Conservation (phyloP, 352 stramenopile genomes). For the Sclerospora graminicola region DNA sequence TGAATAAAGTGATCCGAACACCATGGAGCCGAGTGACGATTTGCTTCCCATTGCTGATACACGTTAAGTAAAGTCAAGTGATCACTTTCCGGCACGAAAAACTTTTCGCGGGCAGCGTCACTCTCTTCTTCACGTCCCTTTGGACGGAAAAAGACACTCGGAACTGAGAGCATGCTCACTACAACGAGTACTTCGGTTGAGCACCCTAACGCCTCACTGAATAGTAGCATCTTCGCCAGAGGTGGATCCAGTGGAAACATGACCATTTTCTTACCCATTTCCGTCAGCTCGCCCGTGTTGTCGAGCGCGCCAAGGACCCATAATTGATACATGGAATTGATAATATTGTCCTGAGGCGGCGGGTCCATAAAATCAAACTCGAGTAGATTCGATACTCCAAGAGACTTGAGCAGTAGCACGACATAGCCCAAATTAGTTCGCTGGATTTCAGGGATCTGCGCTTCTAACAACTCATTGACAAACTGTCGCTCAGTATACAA, state of each 20-base stretch:
- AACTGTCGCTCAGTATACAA: constrained; percentile 97
- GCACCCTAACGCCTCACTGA: constrained; percentile 90
- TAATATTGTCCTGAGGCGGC: constrained; percentile 94
- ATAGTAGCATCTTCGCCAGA: constrained; percentile 93
- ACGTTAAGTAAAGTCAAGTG: constrained; percentile 97
- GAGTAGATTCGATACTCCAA: constrained; percentile 92
- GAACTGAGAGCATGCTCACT: constrained; percentile 96
- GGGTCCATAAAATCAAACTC: constrained; percentile 99
- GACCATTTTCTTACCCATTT: constrained; percentile 95
- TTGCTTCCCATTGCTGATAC: constrained; percentile 90
- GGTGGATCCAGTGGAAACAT: constrained; percentile 97
- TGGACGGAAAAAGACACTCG: constrained; percentile 94
- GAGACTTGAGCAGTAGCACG: constrained; percentile 96
- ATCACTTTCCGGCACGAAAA: constrained; percentile 97
- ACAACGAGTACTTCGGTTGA: constrained; percentile 93
- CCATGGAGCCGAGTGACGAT: constrained; percentile 94
- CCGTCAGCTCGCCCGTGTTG: constrained; percentile 94
- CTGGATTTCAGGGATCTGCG: constrained; percentile 97
- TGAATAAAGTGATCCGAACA: constrained; percentile 96
- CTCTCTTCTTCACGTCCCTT: constrained; percentile 97
- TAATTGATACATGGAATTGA: constrained; percentile 98
- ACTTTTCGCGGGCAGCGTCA: constrained; percentile 96
- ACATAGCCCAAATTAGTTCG: constrained; percentile 97
- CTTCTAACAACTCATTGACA: constrained; percentile 94
- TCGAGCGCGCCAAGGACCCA: constrained; percentile 97